A percentile compares a stretch with the other conserved stretches of the same genome.
phyloP scores from a whole-genome alignment of 179 eudicot species.

The Nepenthes alata region DNA sequence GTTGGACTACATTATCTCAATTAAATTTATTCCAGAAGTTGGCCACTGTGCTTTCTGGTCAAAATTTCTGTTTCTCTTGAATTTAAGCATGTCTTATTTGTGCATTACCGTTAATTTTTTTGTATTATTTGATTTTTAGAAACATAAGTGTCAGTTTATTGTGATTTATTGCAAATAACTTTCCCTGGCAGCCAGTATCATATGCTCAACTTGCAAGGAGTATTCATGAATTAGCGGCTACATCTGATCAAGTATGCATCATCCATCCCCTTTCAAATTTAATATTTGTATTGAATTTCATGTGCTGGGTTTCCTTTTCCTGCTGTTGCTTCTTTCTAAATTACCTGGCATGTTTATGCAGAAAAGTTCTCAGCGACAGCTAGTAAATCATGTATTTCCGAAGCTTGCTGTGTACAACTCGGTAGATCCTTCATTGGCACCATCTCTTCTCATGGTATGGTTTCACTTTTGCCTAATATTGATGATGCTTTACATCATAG shows the following conservation, averaged over 20 bases:
- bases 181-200: conserved; percentile 65
- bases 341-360: conserved; percentile 15
- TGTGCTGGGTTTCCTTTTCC: neutral
- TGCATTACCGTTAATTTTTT: no score
- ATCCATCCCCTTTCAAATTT: neutral
- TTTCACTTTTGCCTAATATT: neutral
- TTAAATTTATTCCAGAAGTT: no score
- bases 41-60: no score
- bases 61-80: no score
- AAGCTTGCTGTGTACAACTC: conserved; percentile 99
- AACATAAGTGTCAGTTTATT: neutral
- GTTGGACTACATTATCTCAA: no score
- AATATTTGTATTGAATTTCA: neutral
- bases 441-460: conserved; percentile 93
- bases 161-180: neutral
- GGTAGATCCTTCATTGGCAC: conserved; percentile 95
- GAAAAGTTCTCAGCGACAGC: conserved; percentile 90
- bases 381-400: conserved; percentile 92
- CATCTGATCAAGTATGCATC: conserved; percentile 73
- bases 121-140: no score
- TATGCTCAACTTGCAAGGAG: conserved; percentile 99
- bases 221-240: conserved; percentile 90
- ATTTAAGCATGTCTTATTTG: no score
- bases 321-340: neutral
- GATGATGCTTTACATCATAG: no score